These are phyloP conservation scores for Aspergillus carbonarius DNA, from an alignment of 2,329 filamentous ascomycete genomes.

Conservation along the genomic window DNA sequence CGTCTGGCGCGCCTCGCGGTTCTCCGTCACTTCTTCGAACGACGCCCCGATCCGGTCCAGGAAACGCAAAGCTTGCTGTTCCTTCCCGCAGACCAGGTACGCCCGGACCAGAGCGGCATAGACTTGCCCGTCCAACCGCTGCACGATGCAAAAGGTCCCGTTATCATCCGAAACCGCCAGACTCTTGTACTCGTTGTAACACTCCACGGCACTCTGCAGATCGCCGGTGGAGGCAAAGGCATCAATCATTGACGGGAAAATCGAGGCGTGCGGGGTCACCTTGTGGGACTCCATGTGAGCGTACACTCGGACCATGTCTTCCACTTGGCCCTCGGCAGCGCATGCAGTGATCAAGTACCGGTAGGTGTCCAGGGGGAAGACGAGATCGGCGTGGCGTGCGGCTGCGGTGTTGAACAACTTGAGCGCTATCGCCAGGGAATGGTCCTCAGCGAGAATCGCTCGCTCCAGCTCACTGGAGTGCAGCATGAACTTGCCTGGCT, in stretches of 20 bases:
- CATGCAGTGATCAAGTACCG: constrained; percentile 83
- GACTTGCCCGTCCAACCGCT: constrained; percentile 76
- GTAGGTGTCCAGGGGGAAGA: constrained; percentile 80
- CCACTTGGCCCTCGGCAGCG: constrained; percentile 73
- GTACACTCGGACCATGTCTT: constrained; percentile 88
- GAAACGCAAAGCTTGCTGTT: constrained; percentile 80
- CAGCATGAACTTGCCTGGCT: constrained; percentile 82
- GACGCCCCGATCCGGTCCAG: constrained; percentile 71
- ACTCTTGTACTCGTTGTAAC: constrained; percentile 91
- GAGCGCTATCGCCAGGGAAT: constrained; percentile 79
- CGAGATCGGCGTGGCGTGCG: constrained; percentile 56
- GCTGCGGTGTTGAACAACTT: constrained; percentile 80
- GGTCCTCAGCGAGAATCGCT: constrained; percentile 81
- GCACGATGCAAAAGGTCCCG: constrained; percentile 65
- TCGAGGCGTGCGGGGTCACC: constrained; percentile 71
- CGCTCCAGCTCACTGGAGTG: constrained; percentile 83
- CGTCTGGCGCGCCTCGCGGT: constrained; percentile 57
- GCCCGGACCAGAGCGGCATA: constrained; percentile 91
- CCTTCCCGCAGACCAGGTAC: constrained; percentile 77
- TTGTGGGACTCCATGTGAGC: constrained; percentile 84
- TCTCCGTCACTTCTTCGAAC: constrained; percentile 47
- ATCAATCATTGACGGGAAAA: constrained; percentile 93
- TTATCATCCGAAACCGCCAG: constrained; percentile 82
- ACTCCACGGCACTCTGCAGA: constrained; percentile 82
- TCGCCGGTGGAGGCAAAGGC: constrained; percentile 82